These are phyloP conservation scores for Deuterostichococcus epilithicus DNA, from an alignment of 139 green algal species.

Conservation along the genomic window DNA sequence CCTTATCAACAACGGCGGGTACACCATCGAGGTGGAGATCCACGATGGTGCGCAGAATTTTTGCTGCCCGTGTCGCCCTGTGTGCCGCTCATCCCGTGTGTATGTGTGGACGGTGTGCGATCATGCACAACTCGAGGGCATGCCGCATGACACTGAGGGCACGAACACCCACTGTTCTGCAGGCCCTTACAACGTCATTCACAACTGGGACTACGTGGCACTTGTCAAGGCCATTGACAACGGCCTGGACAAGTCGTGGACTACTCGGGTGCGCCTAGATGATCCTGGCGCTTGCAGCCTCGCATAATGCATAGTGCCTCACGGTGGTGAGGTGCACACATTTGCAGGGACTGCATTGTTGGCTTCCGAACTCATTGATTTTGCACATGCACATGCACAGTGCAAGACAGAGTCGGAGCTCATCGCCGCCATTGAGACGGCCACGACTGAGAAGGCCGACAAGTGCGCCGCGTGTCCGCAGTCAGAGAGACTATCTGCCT, in stretches of 20 bases:
- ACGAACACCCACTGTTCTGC: no score
- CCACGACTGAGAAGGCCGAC: constrained; percentile 26
- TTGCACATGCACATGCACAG: constrained; percentile 8
- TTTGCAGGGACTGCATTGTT: no score
- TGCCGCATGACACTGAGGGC: no score
- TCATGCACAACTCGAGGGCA: no score
- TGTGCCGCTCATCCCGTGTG: no score
- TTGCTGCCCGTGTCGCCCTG: no score
- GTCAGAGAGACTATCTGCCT: no score
- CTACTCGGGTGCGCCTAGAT: constrained; percentile 7
- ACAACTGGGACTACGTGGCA: constrained; percentile 63
- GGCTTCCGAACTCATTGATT: background rate
- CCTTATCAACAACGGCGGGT: constrained; percentile 78
- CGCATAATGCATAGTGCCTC: no score
- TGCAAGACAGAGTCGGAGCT: constrained; percentile 61
- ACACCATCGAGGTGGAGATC: constrained; percentile 13
- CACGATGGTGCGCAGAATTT: constrained; percentile 33
- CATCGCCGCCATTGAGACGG: constrained; percentile 40
- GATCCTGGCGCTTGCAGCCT: no score
- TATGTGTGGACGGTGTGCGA: no score
- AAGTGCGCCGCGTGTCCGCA: constrained; percentile 1
- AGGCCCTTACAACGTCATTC: constrained; percentile 39
- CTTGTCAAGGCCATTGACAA: constrained; percentile 54
- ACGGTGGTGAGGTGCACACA: no score
- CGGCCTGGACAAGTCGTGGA: constrained; percentile 34